Conservation (phyloP, 2,329 filamentous ascomycete species). For the Dendrostoma leiphaemia region DNA sequence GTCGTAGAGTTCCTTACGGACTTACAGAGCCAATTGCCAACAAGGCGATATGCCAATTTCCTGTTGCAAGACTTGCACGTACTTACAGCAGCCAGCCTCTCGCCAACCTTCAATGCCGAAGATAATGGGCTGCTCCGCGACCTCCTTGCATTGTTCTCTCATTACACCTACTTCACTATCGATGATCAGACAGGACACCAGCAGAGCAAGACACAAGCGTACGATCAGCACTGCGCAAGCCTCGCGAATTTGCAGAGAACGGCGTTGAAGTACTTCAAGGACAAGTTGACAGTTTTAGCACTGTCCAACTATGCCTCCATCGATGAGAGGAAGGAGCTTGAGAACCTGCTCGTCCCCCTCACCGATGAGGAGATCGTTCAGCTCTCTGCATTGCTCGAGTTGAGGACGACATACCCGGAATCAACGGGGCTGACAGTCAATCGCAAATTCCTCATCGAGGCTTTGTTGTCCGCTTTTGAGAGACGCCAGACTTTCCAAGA, state of each 20-base stretch:
- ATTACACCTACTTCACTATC: constrained; percentile 86
- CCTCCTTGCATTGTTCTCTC: constrained; percentile 73
- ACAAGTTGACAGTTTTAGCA: constrained; percentile 87
- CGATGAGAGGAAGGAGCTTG: constrained; percentile 74
- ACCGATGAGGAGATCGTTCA: constrained; percentile 71
- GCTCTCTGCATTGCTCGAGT: constrained; percentile 69
- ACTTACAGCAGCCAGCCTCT: constrained; percentile 73
- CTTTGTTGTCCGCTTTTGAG: constrained; percentile 73
- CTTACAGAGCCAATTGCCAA: constrained; percentile 89
- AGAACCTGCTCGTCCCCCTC: constrained; percentile 69
- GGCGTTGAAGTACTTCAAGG: constrained; percentile 78
- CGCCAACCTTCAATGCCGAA: constrained; percentile 73
- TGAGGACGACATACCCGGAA: constrained; percentile 80
- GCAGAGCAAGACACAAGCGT: constrained; percentile 68
- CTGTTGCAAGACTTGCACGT: constrained; percentile 84
- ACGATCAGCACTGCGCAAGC: constrained; percentile 73
- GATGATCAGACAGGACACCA: constrained; percentile 87
- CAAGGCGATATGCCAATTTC: constrained; percentile 88
- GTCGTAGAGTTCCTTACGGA: constrained; percentile 90
- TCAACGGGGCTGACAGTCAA: constrained; percentile 62
- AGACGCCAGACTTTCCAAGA: constrained; percentile 81
- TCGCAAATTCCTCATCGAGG: constrained; percentile 66
- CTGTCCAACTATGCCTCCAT: constrained; percentile 91
- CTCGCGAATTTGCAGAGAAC: constrained; percentile 79
- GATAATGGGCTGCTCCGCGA: constrained; percentile 78